phyloP scores from a whole-genome alignment of 1,284 basidiomycete genomes.

The Cutaneotrichosporon sp. region DNA sequence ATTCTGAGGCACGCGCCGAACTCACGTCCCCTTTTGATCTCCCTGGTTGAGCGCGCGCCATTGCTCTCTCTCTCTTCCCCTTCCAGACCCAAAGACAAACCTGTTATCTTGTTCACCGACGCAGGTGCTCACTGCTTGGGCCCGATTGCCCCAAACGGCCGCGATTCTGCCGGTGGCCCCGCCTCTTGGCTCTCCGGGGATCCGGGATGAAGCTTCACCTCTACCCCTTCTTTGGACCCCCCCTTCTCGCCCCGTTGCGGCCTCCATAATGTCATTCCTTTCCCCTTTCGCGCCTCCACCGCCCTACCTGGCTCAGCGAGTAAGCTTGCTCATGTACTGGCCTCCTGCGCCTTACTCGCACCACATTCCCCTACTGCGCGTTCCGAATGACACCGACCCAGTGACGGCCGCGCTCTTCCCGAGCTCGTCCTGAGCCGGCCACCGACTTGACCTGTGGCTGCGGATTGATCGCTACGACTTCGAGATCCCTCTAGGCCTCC shows the following conservation, averaged over 20 bases:
- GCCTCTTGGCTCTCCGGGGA: neutral
- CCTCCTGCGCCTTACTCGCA: neutral
- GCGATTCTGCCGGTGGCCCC: neutral
- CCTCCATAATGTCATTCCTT: neutral
- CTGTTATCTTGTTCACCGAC: neutral
- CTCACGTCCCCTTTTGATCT: neutral
- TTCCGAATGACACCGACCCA: constrained; percentile 4
- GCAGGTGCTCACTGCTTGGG: neutral
- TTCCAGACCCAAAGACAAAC: neutral
- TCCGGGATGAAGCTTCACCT: too few species aligned
- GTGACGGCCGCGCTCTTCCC: neutral
- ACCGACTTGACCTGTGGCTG: neutral
- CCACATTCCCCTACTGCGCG: neutral
- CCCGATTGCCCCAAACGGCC: neutral
- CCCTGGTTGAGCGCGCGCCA: too few species aligned
- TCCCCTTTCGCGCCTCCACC: neutral
- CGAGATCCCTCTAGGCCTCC: neutral
- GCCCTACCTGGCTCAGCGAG: neutral
- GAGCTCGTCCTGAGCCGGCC: neutral
- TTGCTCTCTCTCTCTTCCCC: neutral
- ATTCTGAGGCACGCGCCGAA: neutral
- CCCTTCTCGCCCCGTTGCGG: neutral
- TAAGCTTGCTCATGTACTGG: neutral
- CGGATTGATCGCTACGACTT: constrained; percentile 1
- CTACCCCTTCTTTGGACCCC: neutral